These are phyloP conservation scores for Claviceps africana DNA, from an alignment of 2,329 filamentous ascomycete genomes.

Conservation along the genomic window DNA sequence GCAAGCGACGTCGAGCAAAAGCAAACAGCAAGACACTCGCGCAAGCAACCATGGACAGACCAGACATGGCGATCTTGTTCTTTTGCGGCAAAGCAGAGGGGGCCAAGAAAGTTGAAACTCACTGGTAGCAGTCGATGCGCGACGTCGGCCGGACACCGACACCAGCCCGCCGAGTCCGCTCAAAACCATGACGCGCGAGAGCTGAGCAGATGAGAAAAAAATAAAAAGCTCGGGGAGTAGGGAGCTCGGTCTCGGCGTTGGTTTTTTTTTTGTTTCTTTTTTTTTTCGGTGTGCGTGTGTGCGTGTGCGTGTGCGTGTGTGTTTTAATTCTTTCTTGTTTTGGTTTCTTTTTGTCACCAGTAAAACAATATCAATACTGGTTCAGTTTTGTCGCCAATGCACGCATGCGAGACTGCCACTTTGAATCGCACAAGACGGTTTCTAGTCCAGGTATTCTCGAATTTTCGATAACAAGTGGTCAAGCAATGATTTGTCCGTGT, in stretches of 20 bases:
- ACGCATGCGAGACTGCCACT: not conserved
- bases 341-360: not conserved
- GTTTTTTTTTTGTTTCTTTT: not conserved
- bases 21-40: not conserved
- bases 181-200: conserved; percentile 16
- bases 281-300: no score
- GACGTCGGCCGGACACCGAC: conserved; percentile 17
- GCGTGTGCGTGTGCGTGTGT: no score
- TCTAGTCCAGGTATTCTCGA: not conserved
- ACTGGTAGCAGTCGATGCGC: conserved; percentile 15
- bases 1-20: not conserved
- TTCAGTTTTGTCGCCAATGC: not conserved
- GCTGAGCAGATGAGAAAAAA: not conserved
- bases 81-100: not conserved
- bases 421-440: not conserved
- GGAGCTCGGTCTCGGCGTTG: not conserved
- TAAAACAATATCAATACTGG: not conserved
- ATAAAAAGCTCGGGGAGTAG: not conserved
- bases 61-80: not conserved
- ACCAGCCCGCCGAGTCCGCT: conserved; percentile 13
- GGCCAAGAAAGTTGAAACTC: conserved; percentile 5
- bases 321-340: no score
- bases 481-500: not conserved
- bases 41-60: not conserved
- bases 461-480: not conserved